These are phyloP conservation scores for Penicillium bialowiezense DNA, from an alignment of 495 filamentous ascomycete genomes.

Conservation along the genomic window DNA sequence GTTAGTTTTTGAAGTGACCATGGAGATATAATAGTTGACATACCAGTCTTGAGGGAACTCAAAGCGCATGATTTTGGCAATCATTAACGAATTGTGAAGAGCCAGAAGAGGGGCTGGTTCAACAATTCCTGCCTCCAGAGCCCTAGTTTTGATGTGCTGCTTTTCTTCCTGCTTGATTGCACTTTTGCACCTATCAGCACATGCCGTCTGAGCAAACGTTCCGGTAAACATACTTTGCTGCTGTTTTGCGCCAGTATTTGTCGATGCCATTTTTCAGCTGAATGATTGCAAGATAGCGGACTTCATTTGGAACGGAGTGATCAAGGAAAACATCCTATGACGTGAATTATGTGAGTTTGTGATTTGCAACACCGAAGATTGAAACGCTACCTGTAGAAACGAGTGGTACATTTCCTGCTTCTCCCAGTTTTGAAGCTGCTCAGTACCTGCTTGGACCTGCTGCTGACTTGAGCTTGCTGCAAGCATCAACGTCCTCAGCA, in stretches of 20 bases:
- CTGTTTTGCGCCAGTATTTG: constrained; percentile 82
- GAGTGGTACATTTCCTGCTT: constrained; percentile 68
- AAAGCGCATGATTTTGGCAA: constrained; percentile 82
- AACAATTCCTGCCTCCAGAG: constrained; percentile 67
- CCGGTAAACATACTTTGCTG: constrained; percentile 51
- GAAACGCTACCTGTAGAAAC: constrained; percentile 64
- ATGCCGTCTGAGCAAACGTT: background rate
- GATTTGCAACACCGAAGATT: background rate
- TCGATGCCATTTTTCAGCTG: constrained; percentile 95
- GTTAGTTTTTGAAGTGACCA: constrained; percentile 5
- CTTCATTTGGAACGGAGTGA: constrained; percentile 64
- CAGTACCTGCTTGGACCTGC: constrained; percentile 72
- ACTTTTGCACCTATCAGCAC: constrained; percentile 37
- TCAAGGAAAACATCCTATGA: constrained; percentile 74
- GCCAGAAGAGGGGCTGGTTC: constrained; percentile 74
- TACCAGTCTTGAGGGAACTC: constrained; percentile 87
- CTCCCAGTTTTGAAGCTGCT: constrained; percentile 88
- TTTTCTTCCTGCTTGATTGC: constrained; percentile 75
- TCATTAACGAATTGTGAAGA: constrained; percentile 79
- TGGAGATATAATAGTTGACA: background rate
- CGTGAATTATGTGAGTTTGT: constrained; percentile 1
- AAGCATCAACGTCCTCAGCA: constrained; percentile 67
- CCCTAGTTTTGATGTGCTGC: constrained; percentile 64
- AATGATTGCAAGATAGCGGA: constrained; percentile 87
- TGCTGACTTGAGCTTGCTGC: constrained; percentile 72